A percentile compares a stretch with the other conserved stretches of the same genome.
phyloP scores from a whole-genome alignment of 306 rosid species.

The Lotus japonicus region DNA sequence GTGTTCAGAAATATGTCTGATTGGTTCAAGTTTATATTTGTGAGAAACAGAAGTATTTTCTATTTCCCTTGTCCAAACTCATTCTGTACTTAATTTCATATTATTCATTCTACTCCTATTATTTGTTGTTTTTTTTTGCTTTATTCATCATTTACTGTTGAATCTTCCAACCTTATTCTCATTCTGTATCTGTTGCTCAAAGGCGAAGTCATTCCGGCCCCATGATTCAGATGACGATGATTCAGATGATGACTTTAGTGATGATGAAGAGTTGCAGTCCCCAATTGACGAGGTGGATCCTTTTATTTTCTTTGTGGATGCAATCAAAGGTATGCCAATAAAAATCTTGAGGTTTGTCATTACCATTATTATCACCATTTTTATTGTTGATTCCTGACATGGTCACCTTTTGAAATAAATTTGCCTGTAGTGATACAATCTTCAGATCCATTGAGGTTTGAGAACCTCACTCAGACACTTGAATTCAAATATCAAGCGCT shows the following conservation, averaged over 20 bases:
- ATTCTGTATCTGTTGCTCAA: slow-evolving; percentile 1
- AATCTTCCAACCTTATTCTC: neutral
- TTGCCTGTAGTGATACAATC: slow-evolving; percentile 54
- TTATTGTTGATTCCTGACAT: neutral
- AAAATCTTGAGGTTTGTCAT: neutral
- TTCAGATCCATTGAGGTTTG: slow-evolving; percentile 69
- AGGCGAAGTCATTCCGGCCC: slow-evolving; percentile 86
- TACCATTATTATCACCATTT: neutral
- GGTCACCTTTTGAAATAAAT: neutral
- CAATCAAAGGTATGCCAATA: slow-evolving; percentile 57
- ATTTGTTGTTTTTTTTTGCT: neutral
- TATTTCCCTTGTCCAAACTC: neutral
- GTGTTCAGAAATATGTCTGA: neutral
- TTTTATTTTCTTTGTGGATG: slow-evolving; percentile 79
- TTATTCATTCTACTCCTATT: neutral
- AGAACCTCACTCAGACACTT: slow-evolving; percentile 69
- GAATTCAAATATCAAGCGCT: slow-evolving; percentile 88
- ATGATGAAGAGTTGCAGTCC: slow-evolving; percentile 95
- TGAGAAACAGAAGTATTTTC: neutral
- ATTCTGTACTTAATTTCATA: neutral
- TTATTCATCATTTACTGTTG: neutral
- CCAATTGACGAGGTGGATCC: slow-evolving; percentile 99
- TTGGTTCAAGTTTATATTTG: neutral
- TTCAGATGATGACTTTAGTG: slow-evolving; percentile 84
- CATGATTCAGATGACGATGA: slow-evolving; percentile 57